Conservation (phyloP, 306 rosid genomes). For the Abrus pulchellus region DNA sequence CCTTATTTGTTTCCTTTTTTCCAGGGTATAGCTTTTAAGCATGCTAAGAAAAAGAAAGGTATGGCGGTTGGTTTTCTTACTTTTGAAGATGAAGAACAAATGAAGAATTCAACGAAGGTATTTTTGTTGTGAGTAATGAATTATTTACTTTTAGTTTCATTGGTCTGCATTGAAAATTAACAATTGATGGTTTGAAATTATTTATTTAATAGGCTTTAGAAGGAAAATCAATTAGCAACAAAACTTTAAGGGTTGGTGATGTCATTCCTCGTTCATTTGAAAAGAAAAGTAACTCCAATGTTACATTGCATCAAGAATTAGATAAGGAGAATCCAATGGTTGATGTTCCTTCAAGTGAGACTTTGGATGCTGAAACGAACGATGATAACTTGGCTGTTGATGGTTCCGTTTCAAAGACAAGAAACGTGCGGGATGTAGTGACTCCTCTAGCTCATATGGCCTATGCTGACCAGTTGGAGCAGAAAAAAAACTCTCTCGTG, state of each 20-base stretch:
- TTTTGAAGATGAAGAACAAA: slow-evolving; percentile 77
- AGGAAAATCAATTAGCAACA: slow-evolving; percentile 76
- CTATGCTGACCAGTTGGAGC: slow-evolving; percentile 88
- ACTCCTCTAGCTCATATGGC: slow-evolving; percentile 92
- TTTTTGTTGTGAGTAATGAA: slow-evolving; percentile 31
- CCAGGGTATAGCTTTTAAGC: slow-evolving; percentile 73
- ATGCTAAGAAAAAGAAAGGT: slow-evolving; percentile 89
- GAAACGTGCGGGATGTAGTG: slow-evolving; percentile 73
- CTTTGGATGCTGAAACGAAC: slow-evolving; percentile 55
- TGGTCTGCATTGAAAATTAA: slow-evolving; percentile 14
- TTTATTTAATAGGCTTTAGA: slow-evolving; percentile 65
- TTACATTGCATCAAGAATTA: slow-evolving; percentile 33
- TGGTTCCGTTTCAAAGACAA: slow-evolving; percentile 58
- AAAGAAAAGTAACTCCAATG: slow-evolving; percentile 61
- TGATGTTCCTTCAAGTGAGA: slow-evolving; percentile 51
- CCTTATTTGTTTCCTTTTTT: slow-evolving; percentile 25
- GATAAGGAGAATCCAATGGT: slow-evolving; percentile 50
- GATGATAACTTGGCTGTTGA: slow-evolving; percentile 52
- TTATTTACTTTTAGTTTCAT: slow-evolving; percentile 42
- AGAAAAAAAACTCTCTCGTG: slow-evolving; percentile 73
- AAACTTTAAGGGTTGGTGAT: slow-evolving; percentile 74
- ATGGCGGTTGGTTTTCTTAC: slow-evolving; percentile 78
- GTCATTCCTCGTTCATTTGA: slow-evolving; percentile 77
- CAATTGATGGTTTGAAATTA: slow-evolving; percentile 12
- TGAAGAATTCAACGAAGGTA: slow-evolving; percentile 73